Evolutionary conservation across 2,329 filamentous ascomycete genomes (phyloP), one percentile per base, ranked within the genome.

Genomic region (Diaporthe citrichinensis): DNA sequence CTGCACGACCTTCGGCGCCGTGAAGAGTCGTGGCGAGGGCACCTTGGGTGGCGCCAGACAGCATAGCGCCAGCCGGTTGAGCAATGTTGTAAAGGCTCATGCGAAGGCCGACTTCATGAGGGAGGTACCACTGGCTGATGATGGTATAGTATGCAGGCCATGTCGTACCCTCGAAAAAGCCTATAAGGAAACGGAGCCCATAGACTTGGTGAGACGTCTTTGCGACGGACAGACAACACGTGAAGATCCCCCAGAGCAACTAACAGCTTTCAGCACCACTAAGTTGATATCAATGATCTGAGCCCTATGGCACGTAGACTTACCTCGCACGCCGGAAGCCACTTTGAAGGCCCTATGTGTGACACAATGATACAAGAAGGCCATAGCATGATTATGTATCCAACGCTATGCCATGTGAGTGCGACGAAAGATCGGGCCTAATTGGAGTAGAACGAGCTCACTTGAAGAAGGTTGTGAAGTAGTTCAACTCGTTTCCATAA

Each of bases 391-490:
- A 74, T 71, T 17, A 74, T 74, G 41, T 74, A 74, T 3, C 73
- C 73, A 3, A 74, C 65, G 23, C 73, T 74, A 17, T 28, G n/a
- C 4, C 28, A 17, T 25, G 10, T 68, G 0, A 68, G 62, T 25
- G 9, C 23, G 5, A 44, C 23, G 14, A 9, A 25, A 25, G 28
- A 39, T 6, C 4, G 1, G 23, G 4, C 4, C 17, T 9, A 15
- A n/a, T 39, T 6, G n/a, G 34, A 1, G 25, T 5, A 8, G 3
- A 23, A n/a, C 10, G 6, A 2, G 34, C 73, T 53, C 36, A 74
- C 73, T 74, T 74, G 65, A 74, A 74, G 34, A 59, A 74, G 5
- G 73, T 74, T n/a, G 73, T 74, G 17, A 74, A 74, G 36, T 74
- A 74, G n/a, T 74, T 74, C 25, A 74, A 46, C 25, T 74, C 73